Conservation (phyloP, 2,329 filamentous ascomycete genomes). For the Sordariomycetes sp. region DNA sequence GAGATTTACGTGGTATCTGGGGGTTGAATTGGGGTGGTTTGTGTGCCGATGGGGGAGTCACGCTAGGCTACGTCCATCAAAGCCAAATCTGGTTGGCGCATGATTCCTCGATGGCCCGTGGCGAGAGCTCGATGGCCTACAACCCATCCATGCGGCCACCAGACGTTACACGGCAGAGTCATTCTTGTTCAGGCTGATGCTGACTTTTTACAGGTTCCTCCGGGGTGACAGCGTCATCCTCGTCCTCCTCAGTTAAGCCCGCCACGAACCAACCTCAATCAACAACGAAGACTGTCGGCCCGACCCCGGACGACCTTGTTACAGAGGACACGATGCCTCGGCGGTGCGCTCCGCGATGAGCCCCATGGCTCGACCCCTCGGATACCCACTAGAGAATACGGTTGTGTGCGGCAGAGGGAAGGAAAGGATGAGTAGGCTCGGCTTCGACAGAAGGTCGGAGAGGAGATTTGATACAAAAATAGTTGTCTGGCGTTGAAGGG, state of each 20-base stretch:
- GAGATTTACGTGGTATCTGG: not conserved
- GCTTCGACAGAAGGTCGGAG: not conserved
- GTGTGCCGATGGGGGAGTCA: not conserved
- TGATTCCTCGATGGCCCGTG: too few relatives aligned
- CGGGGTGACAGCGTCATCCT: conserved; percentile 81
- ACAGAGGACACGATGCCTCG: not conserved
- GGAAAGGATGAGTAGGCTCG: too few relatives aligned
- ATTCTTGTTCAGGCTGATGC: not conserved
- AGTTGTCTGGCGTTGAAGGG: not conserved
- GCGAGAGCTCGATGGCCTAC: too few relatives aligned
- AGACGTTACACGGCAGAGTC: not conserved
- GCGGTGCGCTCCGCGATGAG: too few relatives aligned
- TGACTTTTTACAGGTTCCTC: conserved; percentile 50
- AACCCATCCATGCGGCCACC: not conserved
- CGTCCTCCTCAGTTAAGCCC: conserved; percentile 58
- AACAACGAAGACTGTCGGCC: conserved; percentile 2
- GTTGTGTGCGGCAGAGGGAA: too few relatives aligned
- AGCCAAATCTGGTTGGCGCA: too few relatives aligned
- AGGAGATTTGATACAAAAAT: not conserved
- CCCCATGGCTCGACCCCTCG: too few relatives aligned
- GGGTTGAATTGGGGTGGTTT: not conserved
- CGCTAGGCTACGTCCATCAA: too few relatives aligned
- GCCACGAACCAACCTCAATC: not conserved
- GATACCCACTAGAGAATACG: not conserved
- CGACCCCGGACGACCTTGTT: not conserved